Percentiles rank a stretch among this genome's conserved stretches.
phyloP scores from a whole-genome alignment of 2,329 filamentous ascomycete species.

The Aspergillus brasiliensis region DNA sequence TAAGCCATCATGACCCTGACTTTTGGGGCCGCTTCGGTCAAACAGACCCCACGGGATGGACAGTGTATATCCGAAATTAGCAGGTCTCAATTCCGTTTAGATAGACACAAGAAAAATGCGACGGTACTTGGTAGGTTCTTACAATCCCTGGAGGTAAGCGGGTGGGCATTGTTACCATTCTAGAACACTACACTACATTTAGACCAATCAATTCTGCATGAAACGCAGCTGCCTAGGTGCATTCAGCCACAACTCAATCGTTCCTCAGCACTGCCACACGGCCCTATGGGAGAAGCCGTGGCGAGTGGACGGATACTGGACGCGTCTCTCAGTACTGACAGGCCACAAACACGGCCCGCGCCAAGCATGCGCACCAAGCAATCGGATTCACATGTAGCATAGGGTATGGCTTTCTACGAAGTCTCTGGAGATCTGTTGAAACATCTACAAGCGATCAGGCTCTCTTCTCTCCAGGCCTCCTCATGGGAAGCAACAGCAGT shows the following conservation, averaged over 20 bases:
- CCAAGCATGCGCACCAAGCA: neutral
- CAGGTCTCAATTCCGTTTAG: neutral
- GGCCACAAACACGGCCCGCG: neutral
- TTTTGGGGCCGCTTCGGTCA: neutral
- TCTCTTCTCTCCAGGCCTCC: slow-evolving; percentile 44
- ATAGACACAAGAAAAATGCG: neutral
- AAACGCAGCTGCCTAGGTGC: slow-evolving; percentile 21
- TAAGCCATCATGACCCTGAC: slow-evolving; percentile 3
- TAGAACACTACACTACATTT: slow-evolving; percentile 9
- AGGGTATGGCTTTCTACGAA: no score
- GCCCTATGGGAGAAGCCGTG: neutral
- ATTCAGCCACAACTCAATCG: slow-evolving; percentile 20
- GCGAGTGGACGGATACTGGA: neutral
- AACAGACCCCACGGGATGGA: neutral
- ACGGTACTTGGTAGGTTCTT: neutral
- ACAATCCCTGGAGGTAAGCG: neutral
- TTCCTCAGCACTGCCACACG: slow-evolving; percentile 6
- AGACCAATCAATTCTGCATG: slow-evolving; percentile 10
- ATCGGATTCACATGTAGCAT: no score
- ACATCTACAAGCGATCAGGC: neutral
- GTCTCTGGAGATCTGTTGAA: no score
- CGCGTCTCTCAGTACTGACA: neutral
- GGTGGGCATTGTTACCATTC: neutral
- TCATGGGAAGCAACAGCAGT: slow-evolving; percentile 37
- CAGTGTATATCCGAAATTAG: neutral